Evolutionary conservation across 495 filamentous ascomycete genomes (phyloP).

Genomic region (Neurospora pannonica): DNA sequence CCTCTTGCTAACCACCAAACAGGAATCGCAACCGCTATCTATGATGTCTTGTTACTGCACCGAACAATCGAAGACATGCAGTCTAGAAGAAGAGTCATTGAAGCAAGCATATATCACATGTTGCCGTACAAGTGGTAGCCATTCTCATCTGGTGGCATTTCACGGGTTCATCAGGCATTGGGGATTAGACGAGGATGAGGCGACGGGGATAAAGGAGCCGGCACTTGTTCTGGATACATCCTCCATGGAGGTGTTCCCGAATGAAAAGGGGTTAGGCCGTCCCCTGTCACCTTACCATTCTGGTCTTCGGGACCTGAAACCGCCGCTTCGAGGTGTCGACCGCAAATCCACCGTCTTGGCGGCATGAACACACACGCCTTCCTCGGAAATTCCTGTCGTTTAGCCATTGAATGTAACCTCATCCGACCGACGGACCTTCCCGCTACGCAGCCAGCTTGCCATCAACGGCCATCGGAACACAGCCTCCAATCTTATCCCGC

Average conservation of each 20-base stretch:
- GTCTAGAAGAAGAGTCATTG: neutral
- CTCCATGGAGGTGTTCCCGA: neutral
- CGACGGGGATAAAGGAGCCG: neutral
- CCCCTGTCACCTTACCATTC: neutral
- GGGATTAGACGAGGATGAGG: neutral
- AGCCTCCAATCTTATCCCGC: constrained; percentile 12
- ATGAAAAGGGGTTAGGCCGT: neutral
- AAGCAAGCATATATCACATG: neutral
- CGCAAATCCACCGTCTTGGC: constrained; percentile 16
- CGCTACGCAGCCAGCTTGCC: neutral
- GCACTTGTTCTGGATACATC: neutral
- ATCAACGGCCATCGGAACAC: neutral
- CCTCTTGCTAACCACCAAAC: neutral
- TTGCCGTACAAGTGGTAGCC: neutral
- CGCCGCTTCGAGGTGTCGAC: neutral
- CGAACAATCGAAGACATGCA: neutral
- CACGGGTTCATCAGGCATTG: neutral
- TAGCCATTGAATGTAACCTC: constrained; percentile 10
- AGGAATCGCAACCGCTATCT: neutral
- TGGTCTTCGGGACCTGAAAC: constrained; percentile 2
- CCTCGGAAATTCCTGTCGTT: neutral
- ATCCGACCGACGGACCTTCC: neutral
- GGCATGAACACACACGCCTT: constrained; percentile 8
- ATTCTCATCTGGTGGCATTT: neutral
- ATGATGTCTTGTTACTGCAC: neutral